Conservation (phyloP, 805 yeast species). For the Schwanniomyces vanrijiae region DNA sequence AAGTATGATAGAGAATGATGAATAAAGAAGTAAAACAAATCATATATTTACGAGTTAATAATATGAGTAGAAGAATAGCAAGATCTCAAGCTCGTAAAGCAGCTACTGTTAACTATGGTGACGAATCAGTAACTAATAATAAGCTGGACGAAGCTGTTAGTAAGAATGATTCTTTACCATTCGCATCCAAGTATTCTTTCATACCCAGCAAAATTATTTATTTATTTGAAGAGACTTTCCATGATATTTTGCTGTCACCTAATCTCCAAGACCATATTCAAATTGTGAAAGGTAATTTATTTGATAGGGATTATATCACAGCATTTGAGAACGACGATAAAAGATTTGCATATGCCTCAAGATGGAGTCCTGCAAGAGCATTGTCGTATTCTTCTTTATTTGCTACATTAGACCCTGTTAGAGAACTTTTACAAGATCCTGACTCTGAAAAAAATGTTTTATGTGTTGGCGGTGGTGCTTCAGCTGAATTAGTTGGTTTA, state of each 20-base stretch:
- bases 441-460: conserved; percentile 41
- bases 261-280: conserved; percentile 53
- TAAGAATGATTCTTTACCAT: conserved; percentile 28
- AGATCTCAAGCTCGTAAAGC: conserved; percentile 23
- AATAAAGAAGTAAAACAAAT: too few relatives aligned
- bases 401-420: conserved; percentile 46
- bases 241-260: conserved; percentile 31
- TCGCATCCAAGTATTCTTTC: conserved; percentile 29
- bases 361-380: conserved; percentile 88
- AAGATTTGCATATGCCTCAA: conserved; percentile 71
- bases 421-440: conserved; percentile 33
- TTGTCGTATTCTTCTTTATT: conserved; percentile 71
- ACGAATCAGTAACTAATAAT: not conserved
- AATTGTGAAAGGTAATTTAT: conserved; percentile 66
- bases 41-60: too few relatives aligned
- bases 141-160: not conserved
- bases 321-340: conserved; percentile 69
- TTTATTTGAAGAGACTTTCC: conserved; percentile 34
- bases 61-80: conserved; percentile 34
- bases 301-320: conserved; percentile 62
- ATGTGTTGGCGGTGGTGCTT: conserved; percentile 88
- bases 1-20: too few relatives aligned
- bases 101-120: not conserved
- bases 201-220: conserved; percentile 35
- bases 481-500: conserved; percentile 72